A percentile compares a stretch with the other conserved stretches of the same genome.
Conservation (phyloP, 768 basidiomycete genomes). For the Russula earlei region DNA sequence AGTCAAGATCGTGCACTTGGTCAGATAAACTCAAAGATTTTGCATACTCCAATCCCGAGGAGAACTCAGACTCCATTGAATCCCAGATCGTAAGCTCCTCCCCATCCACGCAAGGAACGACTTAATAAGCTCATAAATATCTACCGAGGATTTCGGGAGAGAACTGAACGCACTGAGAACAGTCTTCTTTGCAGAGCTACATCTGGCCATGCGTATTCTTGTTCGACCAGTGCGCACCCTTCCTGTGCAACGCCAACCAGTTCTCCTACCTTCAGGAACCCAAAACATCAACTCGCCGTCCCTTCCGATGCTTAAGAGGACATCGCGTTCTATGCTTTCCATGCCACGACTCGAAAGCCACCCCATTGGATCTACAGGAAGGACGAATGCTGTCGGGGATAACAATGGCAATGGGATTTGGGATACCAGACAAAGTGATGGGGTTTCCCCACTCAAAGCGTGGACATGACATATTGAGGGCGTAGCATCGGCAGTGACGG, state of each 20-base stretch:
- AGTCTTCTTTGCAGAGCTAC: slow-evolving; percentile 88
- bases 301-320: slow-evolving; percentile 67
- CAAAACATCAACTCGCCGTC: slow-evolving; percentile 83
- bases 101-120: slow-evolving; percentile 48
- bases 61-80: slow-evolving; percentile 88
- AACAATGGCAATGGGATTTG: slow-evolving; percentile 45
- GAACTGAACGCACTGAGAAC: slow-evolving; percentile 58
- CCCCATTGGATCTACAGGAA: slow-evolving; percentile 84
- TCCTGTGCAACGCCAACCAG: slow-evolving; percentile 58
- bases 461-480: slow-evolving; percentile 44
- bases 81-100: slow-evolving; percentile 94
- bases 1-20: slow-evolving; percentile 75
- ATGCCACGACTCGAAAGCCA: slow-evolving; percentile 39
- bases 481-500: slow-evolving; percentile 49
- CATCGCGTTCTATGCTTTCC: slow-evolving; percentile 44
- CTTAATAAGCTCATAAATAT: slow-evolving; percentile 29
- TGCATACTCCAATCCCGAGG: slow-evolving; percentile 76
- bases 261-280: slow-evolving; percentile 36
- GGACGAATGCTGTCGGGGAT: slow-evolving; percentile 36
- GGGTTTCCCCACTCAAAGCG: slow-evolving; percentile 28
- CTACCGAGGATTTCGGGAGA: neutral
- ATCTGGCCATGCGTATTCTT: slow-evolving; percentile 61
- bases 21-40: slow-evolving; percentile 43
- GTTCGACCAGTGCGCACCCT: slow-evolving; percentile 61
- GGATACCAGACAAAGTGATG: slow-evolving; percentile 38